Conservation (phyloP, 2,329 filamentous ascomycete species). For the Biscogniauxia mediterranea region DNA sequence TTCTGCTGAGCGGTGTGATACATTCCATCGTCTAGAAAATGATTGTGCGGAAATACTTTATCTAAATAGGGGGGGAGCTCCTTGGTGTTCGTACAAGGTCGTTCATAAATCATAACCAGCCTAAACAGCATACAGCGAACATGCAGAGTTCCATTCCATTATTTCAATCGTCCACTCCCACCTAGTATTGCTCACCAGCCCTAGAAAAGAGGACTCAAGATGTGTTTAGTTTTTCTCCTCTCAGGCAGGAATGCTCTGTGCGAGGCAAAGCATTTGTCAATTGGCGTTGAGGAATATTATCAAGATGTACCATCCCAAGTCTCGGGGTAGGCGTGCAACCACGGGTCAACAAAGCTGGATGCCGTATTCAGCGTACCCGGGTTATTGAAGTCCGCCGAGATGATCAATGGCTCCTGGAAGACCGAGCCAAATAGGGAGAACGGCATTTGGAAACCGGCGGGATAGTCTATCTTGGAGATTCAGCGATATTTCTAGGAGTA, state of each 20-base stretch:
- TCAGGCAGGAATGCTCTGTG: not conserved
- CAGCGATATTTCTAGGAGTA: not conserved
- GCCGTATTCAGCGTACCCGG: not conserved
- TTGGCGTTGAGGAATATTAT: not conserved
- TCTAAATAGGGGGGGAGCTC: not conserved
- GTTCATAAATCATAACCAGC: not conserved
- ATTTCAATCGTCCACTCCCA: not conserved
- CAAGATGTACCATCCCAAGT: not conserved
- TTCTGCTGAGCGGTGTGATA: too few relatives aligned
- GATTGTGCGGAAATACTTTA: not conserved
- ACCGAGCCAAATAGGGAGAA: not conserved
- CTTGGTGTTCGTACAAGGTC: not conserved
- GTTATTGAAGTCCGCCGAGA: not conserved
- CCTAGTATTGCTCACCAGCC: too few relatives aligned
- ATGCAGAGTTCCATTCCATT: not conserved
- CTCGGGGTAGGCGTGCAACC: not conserved
- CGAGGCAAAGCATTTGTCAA: not conserved
- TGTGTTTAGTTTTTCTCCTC: not conserved
- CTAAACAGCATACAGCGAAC: not conserved
- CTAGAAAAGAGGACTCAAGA: not conserved
- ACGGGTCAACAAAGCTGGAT: not conserved
- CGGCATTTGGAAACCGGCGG: constrained; percentile 1
- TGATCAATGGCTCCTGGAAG: not conserved
- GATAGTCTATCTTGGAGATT: not conserved
- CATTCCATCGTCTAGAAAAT: not conserved